phyloP scores from a whole-genome alignment of 2,329 filamentous ascomycete genomes.

The Trematosphaeria pertusa region DNA sequence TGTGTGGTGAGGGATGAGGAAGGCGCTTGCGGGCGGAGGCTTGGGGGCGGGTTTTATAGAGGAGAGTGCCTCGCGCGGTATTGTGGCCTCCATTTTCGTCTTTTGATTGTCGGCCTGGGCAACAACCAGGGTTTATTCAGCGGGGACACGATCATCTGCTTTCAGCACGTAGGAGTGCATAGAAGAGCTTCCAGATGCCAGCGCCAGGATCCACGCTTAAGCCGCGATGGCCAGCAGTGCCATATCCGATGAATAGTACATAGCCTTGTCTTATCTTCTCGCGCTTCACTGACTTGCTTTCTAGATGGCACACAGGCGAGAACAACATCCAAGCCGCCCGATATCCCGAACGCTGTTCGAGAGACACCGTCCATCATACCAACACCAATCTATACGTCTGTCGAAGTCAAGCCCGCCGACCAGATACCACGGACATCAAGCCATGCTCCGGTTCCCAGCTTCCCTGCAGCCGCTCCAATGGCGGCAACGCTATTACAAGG shows the following conservation, averaged over 20 bases:
- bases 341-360: conserved; percentile 4
- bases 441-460: conserved; percentile 7
- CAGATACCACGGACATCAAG: conserved; percentile 8
- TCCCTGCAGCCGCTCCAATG: conserved; percentile 1
- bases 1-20: not conserved
- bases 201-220: conserved; percentile 4
- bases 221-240: conserved; percentile 12
- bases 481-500: conserved; percentile 18
- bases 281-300: not conserved
- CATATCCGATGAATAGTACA: conserved; percentile 14
- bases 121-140: not conserved
- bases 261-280: not conserved
- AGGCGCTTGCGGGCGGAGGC: not conserved
- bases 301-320: conserved; percentile 9
- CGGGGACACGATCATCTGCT: not conserved
- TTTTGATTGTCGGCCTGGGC: no score
- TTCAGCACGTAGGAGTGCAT: not conserved
- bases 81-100: not conserved
- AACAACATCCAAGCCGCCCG: conserved; percentile 4
- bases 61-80: not conserved
- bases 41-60: not conserved
- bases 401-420: conserved; percentile 16
- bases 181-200: conserved; percentile 5
- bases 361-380: conserved; percentile 19
- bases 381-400: conserved; percentile 8